Base-by-base conservation (phyloP, 768 basidiomycete genomes). In the Clitopilus passeckerianus region DNA sequence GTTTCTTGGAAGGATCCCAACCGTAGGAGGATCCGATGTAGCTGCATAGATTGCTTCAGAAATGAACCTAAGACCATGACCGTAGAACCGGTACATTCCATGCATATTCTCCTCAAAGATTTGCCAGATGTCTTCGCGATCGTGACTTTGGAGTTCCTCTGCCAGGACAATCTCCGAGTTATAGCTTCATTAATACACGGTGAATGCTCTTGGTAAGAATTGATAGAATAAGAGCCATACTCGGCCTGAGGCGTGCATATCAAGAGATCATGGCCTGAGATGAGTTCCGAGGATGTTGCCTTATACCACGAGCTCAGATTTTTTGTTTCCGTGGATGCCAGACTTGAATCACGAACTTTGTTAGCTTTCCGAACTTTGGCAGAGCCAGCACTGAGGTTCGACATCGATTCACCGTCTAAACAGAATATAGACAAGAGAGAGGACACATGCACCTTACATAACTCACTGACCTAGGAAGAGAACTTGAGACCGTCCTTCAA, bases 101-200 rank as follows among this genome's bases (percentile, higher is more conserved):
- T 61, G 70, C 88, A 91, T 90, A 69, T 90, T 90, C 14, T 68
- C 64, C 63, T 85, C 81, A 34, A 85, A 75, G 1, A 81, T 59
- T 0, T 58, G 57, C 85, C 86, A 90, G 41, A 89, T 76, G n/a
- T 69, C 68, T 9, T 71, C 68, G 27, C 76, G 74, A 50, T 80
- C 72, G 14, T 64, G 61, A 2, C 70, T 63, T 24, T 67, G 59
- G 33, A 87, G 61, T 9, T 76, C 73, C 5, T 50, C 61, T 1
- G 78, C 63, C 15, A 62, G 60, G 34, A 63, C n/a, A 6, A 66
- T 57, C 37, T 59, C 59, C 22, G 65, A 55, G 3, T 35, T 18
- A 41, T 65, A 59, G 37, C 70, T 72, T 41, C 10, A 59, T 41
- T 33, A n/a, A n/a, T 53, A 43, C 54, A 53, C 30, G 24, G 50